These are phyloP conservation scores for Tetracladium marchalianum DNA, from an alignment of 495 filamentous ascomycete species.

Conservation along the genomic window DNA sequence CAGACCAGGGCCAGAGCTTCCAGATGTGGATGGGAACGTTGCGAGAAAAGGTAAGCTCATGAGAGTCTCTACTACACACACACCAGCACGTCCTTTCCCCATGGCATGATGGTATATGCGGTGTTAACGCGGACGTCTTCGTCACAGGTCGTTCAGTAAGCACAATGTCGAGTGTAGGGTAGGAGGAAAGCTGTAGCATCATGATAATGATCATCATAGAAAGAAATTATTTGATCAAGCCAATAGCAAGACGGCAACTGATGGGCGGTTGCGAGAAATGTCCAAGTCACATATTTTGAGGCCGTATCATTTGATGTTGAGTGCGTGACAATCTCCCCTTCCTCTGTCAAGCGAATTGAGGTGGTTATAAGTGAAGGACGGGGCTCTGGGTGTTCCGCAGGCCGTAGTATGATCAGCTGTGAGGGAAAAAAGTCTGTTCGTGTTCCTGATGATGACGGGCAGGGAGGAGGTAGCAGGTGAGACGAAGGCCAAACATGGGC, in stretches of 20 bases:
- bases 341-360: no score
- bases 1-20: slow-evolving; percentile 86
- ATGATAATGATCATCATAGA: slow-evolving; percentile 10
- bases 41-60: slow-evolving; percentile 84
- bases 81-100: no score
- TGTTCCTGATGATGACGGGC: no score
- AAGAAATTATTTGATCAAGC: slow-evolving; percentile 3
- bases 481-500: slow-evolving; percentile 14
- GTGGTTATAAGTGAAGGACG: no score
- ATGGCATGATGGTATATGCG: no score
- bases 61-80: background rate
- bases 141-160: slow-evolving; percentile 34
- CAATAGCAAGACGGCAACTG: background rate
- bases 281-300: background rate
- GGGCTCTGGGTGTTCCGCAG: no score
- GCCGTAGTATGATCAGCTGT: no score
- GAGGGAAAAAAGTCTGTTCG: no score
- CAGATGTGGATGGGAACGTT: slow-evolving; percentile 86
- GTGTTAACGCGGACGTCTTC: slow-evolving; percentile 17
- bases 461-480: slow-evolving; percentile 7
- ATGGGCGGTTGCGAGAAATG: background rate
- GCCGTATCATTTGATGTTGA: background rate
- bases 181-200: slow-evolving; percentile 15
- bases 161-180: background rate
- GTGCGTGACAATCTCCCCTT: no score